Evolutionary conservation across 1,284 basidiomycete genomes (phyloP), one percentile per base, ranked within the genome.

Genomic region (Flammula alnicola): DNA sequence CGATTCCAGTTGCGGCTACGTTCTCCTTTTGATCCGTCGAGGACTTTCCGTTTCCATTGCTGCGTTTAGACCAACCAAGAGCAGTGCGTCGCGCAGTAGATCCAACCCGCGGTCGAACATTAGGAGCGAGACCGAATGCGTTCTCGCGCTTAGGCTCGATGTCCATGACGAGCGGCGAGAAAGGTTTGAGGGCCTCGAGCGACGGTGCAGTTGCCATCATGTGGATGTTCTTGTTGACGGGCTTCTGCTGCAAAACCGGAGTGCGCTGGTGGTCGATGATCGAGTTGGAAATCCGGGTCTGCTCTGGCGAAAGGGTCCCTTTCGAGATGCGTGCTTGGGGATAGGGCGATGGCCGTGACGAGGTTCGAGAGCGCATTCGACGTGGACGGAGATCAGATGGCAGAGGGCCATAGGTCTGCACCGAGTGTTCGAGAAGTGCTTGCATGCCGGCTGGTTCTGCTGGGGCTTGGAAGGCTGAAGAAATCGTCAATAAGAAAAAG

Each of bases 331-430:
- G 76, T 22, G 63, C 60, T 43, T 74, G 68, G 27, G 86, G 86
- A 56, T 91, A 90, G 0, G 88, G 89, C 2, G 85, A 86, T 0
- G 84, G 73, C 19, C 88, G 74, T 31, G 88, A 90, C 17, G 77
- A 76, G 0, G 81, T 87, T 16, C 86, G 78, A 3, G 85, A 85
- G 31, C 86, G 79, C 35, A 77, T 66, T 23, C 83, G 80, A 50
- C 74, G 79, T 26, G 74, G 74, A 6, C 80, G 79, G 25, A 89
- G 74, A 45, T 89, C 86, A 0, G 80, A 81, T 0, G 89, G 83
- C 10, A 91, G 77, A 10, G 85, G 83, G 0, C 79, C 79, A 47
- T 80, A 91, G 46, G 73, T 85, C 65, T 86, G 76, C 38, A 86
- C 71, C 0, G 89, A 91, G 43, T 90, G 81, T 48, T 88, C 79